A percentile compares a stretch with the other conserved stretches of the same genome.
Evolutionary conservation across 2,329 filamentous ascomycete species (phyloP).

Genomic region (Colletotrichum gigasporum): DNA sequence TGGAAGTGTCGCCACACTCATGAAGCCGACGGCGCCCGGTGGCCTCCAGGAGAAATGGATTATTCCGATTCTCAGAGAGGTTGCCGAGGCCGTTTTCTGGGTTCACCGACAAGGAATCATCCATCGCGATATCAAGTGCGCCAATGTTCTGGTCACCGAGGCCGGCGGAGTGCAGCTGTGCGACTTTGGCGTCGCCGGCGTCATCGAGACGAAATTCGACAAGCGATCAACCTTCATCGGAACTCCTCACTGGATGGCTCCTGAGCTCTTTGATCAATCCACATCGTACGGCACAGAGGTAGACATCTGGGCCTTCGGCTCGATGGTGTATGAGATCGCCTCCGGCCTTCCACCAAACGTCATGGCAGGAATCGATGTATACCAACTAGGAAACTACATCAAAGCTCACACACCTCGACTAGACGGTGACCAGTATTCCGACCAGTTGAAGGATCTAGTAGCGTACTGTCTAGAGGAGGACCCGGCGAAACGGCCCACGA

Average conservation of each 20-base stretch:
- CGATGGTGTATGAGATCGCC: conserved; percentile 83
- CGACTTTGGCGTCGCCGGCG: conserved; percentile 85
- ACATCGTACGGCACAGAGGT: conserved; percentile 76
- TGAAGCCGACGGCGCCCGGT: conserved; percentile 72
- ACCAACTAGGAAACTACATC: conserved; percentile 61
- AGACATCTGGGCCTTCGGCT: conserved; percentile 88
- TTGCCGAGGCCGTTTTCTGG: conserved; percentile 73
- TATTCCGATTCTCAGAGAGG: conserved; percentile 72
- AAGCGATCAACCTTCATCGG: conserved; percentile 85
- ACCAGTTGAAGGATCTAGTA: conserved; percentile 74
- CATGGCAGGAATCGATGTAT: conserved; percentile 59
- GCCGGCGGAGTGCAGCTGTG: conserved; percentile 81
- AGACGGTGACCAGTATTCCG: conserved; percentile 76
- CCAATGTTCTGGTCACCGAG: conserved; percentile 83
- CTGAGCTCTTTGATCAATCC: conserved; percentile 75
- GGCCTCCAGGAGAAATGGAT: conserved; percentile 78
- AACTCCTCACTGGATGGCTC: conserved; percentile 88
- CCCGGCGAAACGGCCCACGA: conserved; percentile 73
- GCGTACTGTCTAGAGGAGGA: conserved; percentile 78
- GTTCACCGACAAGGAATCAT: conserved; percentile 76
- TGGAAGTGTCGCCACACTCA: conserved; percentile 79
- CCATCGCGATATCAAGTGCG: conserved; percentile 78
- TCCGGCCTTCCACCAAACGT: conserved; percentile 80
- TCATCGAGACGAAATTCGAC: conserved; percentile 78
- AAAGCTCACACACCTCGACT: conserved; percentile 73